These are phyloP conservation scores for Pyracantha coccinea DNA, from an alignment of 331 rosid genomes.

Conservation along the genomic window DNA sequence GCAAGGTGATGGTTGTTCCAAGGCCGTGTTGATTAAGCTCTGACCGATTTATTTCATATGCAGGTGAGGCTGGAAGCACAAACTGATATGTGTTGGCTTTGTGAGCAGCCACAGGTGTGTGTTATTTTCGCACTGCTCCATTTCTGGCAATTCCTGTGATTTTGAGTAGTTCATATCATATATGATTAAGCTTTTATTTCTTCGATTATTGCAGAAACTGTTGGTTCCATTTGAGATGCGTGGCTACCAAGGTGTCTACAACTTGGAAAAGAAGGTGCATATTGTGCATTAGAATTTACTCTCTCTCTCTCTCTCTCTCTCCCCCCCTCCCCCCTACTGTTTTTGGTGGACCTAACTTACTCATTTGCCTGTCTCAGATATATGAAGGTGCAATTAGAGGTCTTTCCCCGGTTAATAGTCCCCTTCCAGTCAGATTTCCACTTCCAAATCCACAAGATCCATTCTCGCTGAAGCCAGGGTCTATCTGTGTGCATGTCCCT, in stretches of 20 bases:
- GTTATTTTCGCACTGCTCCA: slow-evolving; percentile 4
- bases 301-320: not conserved
- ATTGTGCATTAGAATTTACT: not conserved
- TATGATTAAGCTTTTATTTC: not conserved
- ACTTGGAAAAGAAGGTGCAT: slow-evolving; percentile 80
- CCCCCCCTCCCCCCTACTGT: not conserved
- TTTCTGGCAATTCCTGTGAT: not conserved
- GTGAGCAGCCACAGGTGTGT: slow-evolving; percentile 83
- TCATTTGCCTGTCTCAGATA: slow-evolving; percentile 34
- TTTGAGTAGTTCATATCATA: not conserved
- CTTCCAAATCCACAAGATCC: slow-evolving; percentile 70
- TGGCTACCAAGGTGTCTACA: slow-evolving; percentile 86
- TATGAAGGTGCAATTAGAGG: slow-evolving; percentile 83
- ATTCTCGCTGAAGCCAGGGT: slow-evolving; percentile 71
- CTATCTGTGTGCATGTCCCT: slow-evolving; percentile 24
- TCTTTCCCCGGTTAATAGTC: slow-evolving; percentile 48
- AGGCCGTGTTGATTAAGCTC: not conserved
- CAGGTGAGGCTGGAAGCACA: slow-evolving; percentile 90
- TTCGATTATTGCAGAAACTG: slow-evolving; percentile 46
- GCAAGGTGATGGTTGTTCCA: not conserved
- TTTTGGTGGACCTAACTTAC: not conserved
- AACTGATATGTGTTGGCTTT: slow-evolving; percentile 85
- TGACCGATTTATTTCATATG: not conserved
- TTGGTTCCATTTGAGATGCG: slow-evolving; percentile 97
- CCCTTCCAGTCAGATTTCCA: slow-evolving; percentile 60